Conservation (phyloP, 139 green algal genomes). For the Spirogloea muscicola region DNA sequence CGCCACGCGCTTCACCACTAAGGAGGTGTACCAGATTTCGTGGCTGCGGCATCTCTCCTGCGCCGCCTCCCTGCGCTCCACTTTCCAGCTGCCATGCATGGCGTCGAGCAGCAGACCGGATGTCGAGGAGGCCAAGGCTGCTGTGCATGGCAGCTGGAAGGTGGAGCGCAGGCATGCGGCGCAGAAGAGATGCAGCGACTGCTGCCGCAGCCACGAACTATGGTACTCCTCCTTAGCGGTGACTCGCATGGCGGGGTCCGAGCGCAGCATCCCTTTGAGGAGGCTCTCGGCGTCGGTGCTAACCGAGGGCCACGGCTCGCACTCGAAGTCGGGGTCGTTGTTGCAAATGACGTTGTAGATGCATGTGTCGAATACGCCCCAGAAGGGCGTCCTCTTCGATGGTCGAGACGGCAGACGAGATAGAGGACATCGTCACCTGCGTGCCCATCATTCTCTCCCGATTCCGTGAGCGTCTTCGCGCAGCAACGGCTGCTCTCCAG, state of each 20-base stretch:
- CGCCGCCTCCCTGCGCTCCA: too few relatives aligned
- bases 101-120: too few relatives aligned
- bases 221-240: background rate
- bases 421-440: too few relatives aligned
- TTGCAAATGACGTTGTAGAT: background rate
- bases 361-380: conserved; percentile 49
- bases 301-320: background rate
- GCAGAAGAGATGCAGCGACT: background rate
- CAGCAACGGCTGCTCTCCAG: too few relatives aligned
- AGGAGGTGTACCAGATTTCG: background rate
- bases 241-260: background rate
- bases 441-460: too few relatives aligned
- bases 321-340: background rate
- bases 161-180: too few relatives aligned
- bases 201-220: conserved; percentile 11
- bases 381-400: conserved; percentile 94
- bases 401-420: too few relatives aligned
- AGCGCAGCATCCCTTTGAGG: background rate
- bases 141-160: too few relatives aligned
- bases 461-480: too few relatives aligned
- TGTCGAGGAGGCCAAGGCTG: too few relatives aligned
- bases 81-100: too few relatives aligned
- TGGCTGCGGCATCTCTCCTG: conserved; percentile 20
- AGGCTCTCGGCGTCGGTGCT: background rate
- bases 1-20: background rate